A percentile compares a stretch with the other conserved stretches of the same genome.
phyloP scores from a whole-genome alignment of 768 basidiomycete genomes.

The Leccinum disarticulatum region DNA sequence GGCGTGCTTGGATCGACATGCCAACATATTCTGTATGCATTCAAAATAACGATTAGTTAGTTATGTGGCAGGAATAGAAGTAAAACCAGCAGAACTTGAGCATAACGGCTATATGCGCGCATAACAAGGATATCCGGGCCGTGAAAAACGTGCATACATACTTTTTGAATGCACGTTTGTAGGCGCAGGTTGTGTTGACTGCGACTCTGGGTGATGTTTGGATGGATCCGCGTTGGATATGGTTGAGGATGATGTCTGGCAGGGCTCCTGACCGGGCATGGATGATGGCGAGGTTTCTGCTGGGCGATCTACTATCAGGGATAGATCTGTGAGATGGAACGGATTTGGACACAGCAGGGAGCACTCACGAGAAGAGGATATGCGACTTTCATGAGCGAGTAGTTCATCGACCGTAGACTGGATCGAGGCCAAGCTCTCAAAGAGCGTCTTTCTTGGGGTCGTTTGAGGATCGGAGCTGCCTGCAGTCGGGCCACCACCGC shows the following conservation, averaged over 20 bases:
- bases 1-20: conserved; percentile 14
- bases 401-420: conserved; percentile 22
- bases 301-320: background rate
- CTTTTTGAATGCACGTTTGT: conserved; percentile 3
- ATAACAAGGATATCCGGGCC: background rate
- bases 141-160: background rate
- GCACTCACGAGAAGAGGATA: conserved; percentile 12
- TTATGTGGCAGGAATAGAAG: background rate
- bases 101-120: background rate
- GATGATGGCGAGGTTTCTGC: background rate
- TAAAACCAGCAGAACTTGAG: too few relatives aligned
- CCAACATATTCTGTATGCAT: conserved; percentile 14
- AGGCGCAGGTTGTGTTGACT: background rate
- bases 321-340: background rate
- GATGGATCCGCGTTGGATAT: background rate
- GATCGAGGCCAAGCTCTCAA: conserved; percentile 18
- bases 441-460: conserved; percentile 3
- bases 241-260: background rate
- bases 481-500: background rate
- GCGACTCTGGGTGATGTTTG: background rate
- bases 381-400: conserved; percentile 8
- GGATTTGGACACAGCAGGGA: background rate
- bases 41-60: background rate
- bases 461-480: background rate
- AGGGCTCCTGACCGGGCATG: background rate